Percentiles rank a stretch among this genome's conserved stretches.
These are phyloP conservation scores for Cystoderma amianthinum DNA, from an alignment of 768 basidiomycete genomes.

Conservation along the genomic window DNA sequence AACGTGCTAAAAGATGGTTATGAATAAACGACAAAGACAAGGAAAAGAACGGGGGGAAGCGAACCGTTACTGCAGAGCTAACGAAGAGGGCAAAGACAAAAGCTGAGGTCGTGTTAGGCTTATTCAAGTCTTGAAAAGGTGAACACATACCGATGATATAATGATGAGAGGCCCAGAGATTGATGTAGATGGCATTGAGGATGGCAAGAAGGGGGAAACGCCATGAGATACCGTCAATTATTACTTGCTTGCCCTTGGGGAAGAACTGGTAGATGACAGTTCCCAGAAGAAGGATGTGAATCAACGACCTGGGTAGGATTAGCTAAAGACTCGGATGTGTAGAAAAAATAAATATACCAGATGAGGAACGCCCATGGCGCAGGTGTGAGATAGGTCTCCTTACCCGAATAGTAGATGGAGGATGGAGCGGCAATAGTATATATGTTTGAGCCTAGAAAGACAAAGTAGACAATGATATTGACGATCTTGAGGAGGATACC, in stretches of 20 bases:
- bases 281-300: conserved; percentile 87
- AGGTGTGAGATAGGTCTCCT: conserved; percentile 93
- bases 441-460: conserved; percentile 87
- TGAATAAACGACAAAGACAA: conserved; percentile 18
- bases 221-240: conserved; percentile 89
- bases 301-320: conserved; percentile 55
- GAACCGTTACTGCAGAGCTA: conserved; percentile 57
- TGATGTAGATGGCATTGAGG: conserved; percentile 86
- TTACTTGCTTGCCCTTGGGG: conserved; percentile 62
- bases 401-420: conserved; percentile 63
- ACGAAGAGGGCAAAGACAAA: conserved; percentile 88
- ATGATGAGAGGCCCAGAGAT: conserved; percentile 74
- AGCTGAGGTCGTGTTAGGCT: conserved; percentile 33
- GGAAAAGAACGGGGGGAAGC: conserved; percentile 9
- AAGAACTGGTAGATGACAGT: conserved; percentile 90
- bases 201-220: conserved; percentile 83
- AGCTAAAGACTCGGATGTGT: conserved; percentile 6
- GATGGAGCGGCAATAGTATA: conserved; percentile 77
- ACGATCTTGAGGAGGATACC: conserved; percentile 78
- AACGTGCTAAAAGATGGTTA: conserved; percentile 56
- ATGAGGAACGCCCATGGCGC: conserved; percentile 89
- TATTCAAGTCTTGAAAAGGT: not conserved
- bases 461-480: conserved; percentile 78
- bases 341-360: conserved; percentile 48
- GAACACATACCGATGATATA: conserved; percentile 53